A percentile compares a stretch with the other conserved stretches of the same genome.
These are phyloP conservation scores for Echinosphaeria canescens DNA, from an alignment of 2,329 filamentous ascomycete genomes.

Conservation along the genomic window DNA sequence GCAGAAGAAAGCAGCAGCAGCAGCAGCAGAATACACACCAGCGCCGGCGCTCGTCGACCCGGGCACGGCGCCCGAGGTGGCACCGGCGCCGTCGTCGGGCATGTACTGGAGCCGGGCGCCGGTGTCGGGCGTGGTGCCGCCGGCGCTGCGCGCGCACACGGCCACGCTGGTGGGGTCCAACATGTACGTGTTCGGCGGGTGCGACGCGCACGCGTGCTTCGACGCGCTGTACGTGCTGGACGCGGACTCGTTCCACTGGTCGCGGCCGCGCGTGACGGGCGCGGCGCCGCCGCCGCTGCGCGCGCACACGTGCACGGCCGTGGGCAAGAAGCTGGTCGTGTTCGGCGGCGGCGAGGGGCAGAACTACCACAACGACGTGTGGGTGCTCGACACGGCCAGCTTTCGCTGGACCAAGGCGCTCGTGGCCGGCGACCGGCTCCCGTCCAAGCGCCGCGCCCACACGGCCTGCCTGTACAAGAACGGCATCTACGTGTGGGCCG, in stretches of 20 bases:
- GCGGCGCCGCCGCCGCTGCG: constrained; percentile 42
- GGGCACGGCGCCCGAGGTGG: constrained; percentile 33
- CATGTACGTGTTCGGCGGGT: constrained; percentile 47
- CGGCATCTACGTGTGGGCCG: constrained; percentile 51
- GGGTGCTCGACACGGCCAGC: constrained; percentile 49
- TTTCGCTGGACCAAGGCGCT: constrained; percentile 43
- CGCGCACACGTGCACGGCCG: constrained; percentile 51
- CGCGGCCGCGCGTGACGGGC: constrained; percentile 38
- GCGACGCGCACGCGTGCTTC: constrained; percentile 44
- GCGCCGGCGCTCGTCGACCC: constrained; percentile 34
- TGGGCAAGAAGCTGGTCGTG: constrained; percentile 47
- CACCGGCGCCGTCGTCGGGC: constrained; percentile 40
- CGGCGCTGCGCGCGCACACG: constrained; percentile 42
- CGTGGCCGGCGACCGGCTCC: constrained; percentile 32
- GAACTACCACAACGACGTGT: constrained; percentile 51
- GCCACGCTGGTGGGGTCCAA: constrained; percentile 44
- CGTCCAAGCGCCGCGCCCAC: constrained; percentile 41
- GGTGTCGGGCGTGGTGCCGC: constrained; percentile 38
- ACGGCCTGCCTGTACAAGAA: constrained; percentile 53
- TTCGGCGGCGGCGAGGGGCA: constrained; percentile 51
- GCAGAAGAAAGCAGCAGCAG: too few relatives aligned
- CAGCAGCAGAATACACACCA: too few relatives aligned
- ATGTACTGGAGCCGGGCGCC: constrained; percentile 54
- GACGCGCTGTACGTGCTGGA: constrained; percentile 49
- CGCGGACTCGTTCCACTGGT: constrained; percentile 50